These are phyloP conservation scores for Metschnikowia arizonensis DNA, from an alignment of 805 yeast genomes.

Conservation along the genomic window DNA sequence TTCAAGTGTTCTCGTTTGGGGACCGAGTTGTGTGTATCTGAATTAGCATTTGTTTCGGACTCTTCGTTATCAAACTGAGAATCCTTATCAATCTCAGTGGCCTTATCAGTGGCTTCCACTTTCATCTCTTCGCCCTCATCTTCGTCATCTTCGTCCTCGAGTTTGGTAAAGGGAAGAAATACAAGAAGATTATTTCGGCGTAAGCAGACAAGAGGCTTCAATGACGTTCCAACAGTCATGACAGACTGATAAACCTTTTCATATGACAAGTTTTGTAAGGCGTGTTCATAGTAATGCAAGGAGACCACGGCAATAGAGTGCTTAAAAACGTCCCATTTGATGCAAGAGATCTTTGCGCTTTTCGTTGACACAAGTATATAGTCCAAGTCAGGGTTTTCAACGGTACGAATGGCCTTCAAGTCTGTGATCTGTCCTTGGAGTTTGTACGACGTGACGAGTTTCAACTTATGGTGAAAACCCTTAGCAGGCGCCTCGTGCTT, in stretches of 20 bases:
- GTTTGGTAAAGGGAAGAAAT: constrained; percentile 58
- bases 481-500: constrained; percentile 15
- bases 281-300: constrained; percentile 80
- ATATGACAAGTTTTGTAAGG: constrained; percentile 48
- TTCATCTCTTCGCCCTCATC: constrained; percentile 33
- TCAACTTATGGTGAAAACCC: constrained; percentile 24
- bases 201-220: constrained; percentile 48
- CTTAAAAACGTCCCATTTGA: constrained; percentile 61
- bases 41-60: neutral
- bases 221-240: constrained; percentile 59
- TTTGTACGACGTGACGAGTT: constrained; percentile 56
- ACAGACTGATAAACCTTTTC: constrained; percentile 40
- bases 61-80: neutral
- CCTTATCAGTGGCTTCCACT: too few species aligned
- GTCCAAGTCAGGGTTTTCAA: constrained; percentile 48
- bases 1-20: constrained; percentile 3
- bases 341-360: constrained; percentile 70
- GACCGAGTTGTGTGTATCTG: neutral
- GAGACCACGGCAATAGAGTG: constrained; percentile 66
- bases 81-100: too few species aligned
- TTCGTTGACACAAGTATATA: constrained; percentile 63
- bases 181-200: constrained; percentile 67
- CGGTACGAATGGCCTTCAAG: constrained; percentile 47
- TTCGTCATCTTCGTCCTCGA: constrained; percentile 38
- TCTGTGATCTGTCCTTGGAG: constrained; percentile 68